Evolutionary conservation across 345 rosid genomes (phyloP).

Genomic region (Aquilaria yunnanensis): DNA sequence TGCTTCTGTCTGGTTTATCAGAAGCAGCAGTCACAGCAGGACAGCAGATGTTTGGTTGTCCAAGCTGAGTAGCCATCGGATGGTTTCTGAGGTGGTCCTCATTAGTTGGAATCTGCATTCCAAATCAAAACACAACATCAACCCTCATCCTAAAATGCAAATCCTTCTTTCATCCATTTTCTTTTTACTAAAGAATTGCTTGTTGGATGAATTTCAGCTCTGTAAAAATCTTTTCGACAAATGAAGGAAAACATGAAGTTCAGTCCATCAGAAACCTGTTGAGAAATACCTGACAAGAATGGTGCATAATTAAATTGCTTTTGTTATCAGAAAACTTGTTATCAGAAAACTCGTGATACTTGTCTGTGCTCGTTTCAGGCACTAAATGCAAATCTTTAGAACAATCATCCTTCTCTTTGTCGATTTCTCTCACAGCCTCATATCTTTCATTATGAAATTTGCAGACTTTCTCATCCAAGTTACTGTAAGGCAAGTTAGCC

Average conservation of each 20-base stretch:
- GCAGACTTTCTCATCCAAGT: conserved; percentile 16
- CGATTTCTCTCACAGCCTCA: conserved; percentile 7
- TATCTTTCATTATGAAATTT: conserved; percentile 19
- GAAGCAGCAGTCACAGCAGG: conserved; percentile 10
- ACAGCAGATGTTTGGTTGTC: not conserved
- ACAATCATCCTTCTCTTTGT: conserved; percentile 10
- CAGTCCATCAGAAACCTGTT: no score
- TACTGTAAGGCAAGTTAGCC: conserved; percentile 26
- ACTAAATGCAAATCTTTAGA: conserved; percentile 24
- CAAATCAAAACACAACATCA: no score
- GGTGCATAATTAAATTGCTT: conserved; percentile 20
- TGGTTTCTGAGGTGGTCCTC: no score
- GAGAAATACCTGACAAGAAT: conserved; percentile 29
- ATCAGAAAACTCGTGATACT: not conserved
- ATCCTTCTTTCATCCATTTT: no score
- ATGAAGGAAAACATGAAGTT: no score
- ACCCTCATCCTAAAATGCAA: no score
- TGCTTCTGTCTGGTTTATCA: conserved; percentile 12
- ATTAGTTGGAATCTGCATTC: no score
- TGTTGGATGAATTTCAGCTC: no score
- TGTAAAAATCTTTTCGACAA: no score
- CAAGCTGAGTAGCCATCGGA: no score
- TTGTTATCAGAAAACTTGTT: conserved; percentile 4
- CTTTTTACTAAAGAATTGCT: no score
- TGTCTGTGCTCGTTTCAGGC: conserved; percentile 19